Percentiles rank a stretch among this genome's conserved stretches.
These are phyloP conservation scores for Suhomyces maxii DNA, from an alignment of 1,139 yeast species.

Conservation along the genomic window DNA sequence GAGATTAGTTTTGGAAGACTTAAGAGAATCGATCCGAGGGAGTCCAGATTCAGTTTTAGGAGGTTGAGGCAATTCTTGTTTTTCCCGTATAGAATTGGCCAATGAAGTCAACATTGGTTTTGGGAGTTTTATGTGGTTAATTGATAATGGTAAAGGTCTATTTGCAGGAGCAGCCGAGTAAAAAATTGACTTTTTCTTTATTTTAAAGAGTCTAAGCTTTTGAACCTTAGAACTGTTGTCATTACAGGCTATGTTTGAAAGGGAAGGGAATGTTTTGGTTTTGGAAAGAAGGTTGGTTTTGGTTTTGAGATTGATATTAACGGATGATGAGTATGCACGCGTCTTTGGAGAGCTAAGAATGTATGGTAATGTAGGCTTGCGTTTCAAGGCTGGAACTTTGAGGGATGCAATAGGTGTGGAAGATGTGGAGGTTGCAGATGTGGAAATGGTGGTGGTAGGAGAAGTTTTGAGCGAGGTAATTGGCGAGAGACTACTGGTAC, in stretches of 20 bases:
- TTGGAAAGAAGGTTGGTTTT: slow-evolving; percentile 15
- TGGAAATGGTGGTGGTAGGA: slow-evolving; percentile 1
- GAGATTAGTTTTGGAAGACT: slow-evolving; percentile 14
- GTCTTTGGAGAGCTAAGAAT: background rate
- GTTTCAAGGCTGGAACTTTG: background rate
- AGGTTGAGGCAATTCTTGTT: slow-evolving; percentile 1
- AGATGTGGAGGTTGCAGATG: background rate
- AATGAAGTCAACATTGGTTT: slow-evolving; percentile 12
- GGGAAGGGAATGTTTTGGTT: slow-evolving; percentile 18
- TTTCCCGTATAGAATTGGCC: slow-evolving; percentile 8
- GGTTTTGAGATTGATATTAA: slow-evolving; percentile 27
- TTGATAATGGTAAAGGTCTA: slow-evolving; percentile 11
- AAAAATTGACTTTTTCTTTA: slow-evolving; percentile 32
- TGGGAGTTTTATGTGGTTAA: slow-evolving; percentile 12
- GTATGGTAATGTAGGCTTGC: background rate
- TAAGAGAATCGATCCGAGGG: slow-evolving; percentile 6
- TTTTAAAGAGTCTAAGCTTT: slow-evolving; percentile 34
- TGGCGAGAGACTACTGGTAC: background rate
- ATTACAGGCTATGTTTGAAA: slow-evolving; percentile 24
- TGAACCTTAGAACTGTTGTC: slow-evolving; percentile 17
- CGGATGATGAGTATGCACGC: slow-evolving; percentile 20
- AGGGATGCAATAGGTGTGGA: background rate
- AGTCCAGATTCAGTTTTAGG: slow-evolving; percentile 4
- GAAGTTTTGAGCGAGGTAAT: background rate
- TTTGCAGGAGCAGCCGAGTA: slow-evolving; percentile 19